Conservation (phyloP, 2,329 filamentous ascomycete species). For the Ophiocordyceps australis region DNA sequence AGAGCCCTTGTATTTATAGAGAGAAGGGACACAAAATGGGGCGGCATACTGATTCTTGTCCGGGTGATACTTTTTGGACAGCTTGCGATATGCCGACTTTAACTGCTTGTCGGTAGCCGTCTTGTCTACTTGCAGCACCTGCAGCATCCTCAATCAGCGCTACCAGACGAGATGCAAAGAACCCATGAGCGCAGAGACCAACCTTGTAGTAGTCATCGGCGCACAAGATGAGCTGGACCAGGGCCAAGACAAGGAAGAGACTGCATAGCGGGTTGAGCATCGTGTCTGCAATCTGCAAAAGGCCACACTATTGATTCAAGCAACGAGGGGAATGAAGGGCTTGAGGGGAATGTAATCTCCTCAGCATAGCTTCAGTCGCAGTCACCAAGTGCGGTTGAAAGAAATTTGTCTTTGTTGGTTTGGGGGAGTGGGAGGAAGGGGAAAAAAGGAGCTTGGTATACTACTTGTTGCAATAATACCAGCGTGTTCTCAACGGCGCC, state of each 20-base stretch:
- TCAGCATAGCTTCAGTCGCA: no score
- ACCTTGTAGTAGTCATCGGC: conserved; percentile 70
- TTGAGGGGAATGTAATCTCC: no score
- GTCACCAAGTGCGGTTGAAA: no score
- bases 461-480: no score
- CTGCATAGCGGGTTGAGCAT: no score
- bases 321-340: no score
- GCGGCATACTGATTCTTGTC: conserved; percentile 84
- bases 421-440: no score
- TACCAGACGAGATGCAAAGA: not conserved
- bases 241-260: conserved; percentile 30
- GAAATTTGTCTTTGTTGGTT: no score
- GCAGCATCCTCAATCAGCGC: not conserved
- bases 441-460: no score
- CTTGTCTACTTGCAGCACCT: conserved; percentile 68
- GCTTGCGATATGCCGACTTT: conserved; percentile 78
- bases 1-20: not conserved
- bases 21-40: not conserved
- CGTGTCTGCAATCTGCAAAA: no score
- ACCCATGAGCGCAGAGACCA: conserved; percentile 3
- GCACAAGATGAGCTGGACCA: conserved; percentile 36
- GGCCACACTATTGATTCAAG: no score
- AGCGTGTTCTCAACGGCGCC: no score
- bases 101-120: conserved; percentile 72
- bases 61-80: conserved; percentile 92